Conservation (phyloP, 352 stramenopile genomes). For the Phytophthora niederhauseri region DNA sequence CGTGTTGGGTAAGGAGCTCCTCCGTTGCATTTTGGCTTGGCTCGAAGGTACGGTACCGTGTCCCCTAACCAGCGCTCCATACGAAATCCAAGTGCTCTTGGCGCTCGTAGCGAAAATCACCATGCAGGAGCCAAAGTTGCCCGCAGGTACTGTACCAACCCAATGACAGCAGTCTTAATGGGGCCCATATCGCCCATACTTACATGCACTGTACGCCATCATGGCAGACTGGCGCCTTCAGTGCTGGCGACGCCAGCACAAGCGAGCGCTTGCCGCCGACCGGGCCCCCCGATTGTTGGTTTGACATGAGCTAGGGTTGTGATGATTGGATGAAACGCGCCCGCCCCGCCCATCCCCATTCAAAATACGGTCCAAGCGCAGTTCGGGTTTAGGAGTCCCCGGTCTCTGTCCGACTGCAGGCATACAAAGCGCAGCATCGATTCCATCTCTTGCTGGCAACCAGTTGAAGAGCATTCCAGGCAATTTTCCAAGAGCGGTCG, state of each 20-base stretch:
- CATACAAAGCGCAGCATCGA: background rate
- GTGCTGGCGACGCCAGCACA: background rate
- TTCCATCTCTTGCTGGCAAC: background rate
- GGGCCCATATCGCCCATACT: background rate
- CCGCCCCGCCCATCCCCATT: conserved; percentile 7
- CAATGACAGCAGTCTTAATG: background rate
- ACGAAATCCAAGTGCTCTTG: conserved; percentile 16
- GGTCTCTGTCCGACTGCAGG: conserved; percentile 9
- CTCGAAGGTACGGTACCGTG: conserved; percentile 19
- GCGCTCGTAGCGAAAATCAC: background rate
- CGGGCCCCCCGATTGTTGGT: background rate
- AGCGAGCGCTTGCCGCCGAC: background rate
- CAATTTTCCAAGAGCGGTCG: conserved; percentile 2
- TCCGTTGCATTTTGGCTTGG: too few relatives aligned
- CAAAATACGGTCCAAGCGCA: conserved; percentile 10
- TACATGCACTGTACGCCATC: background rate
- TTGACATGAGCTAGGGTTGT: conserved; percentile 9
- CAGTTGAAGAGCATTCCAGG: conserved; percentile 22
- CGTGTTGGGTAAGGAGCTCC: conserved; percentile 22
- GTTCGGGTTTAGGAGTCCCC: conserved; percentile 10
- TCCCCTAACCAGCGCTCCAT: conserved; percentile 29
- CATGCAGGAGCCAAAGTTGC: background rate
- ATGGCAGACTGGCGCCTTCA: background rate
- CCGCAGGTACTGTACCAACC: background rate
- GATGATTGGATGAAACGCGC: conserved; percentile 18